phyloP scores from a whole-genome alignment of 139 green algal species.

The Gonium pectorale region DNA sequence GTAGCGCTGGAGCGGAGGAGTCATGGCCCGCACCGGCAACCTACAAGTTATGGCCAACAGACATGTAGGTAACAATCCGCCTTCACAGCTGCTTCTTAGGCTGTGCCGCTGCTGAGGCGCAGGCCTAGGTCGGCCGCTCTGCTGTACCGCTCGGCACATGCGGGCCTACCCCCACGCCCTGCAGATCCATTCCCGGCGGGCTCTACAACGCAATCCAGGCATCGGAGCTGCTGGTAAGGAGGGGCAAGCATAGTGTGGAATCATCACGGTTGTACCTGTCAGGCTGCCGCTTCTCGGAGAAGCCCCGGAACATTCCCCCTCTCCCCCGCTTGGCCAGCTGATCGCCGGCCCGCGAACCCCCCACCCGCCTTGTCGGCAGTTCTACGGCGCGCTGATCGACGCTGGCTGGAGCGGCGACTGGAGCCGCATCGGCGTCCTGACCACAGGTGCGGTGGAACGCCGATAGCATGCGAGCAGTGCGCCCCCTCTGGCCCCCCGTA shows the following conservation, averaged over 20 bases:
- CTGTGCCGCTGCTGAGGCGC: too few relatives aligned
- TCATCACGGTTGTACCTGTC: too few relatives aligned
- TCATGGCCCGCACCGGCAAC: not conserved
- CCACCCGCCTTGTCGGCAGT: not conserved
- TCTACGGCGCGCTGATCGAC: conserved; percentile 40
- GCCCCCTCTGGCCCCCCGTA: too few relatives aligned
- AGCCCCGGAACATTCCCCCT: not conserved
- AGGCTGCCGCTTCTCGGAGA: not conserved
- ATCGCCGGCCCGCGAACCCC: not conserved
- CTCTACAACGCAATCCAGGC: not conserved
- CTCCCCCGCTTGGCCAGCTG: not conserved
- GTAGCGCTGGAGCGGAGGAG: not conserved
- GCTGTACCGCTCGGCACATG: too few relatives aligned
- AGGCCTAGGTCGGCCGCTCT: too few relatives aligned
- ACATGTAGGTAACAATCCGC: conserved; percentile 5
- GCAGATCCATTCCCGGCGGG: conserved; percentile 16
- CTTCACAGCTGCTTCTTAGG: too few relatives aligned
- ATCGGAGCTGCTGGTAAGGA: not conserved
- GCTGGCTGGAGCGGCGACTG: conserved; percentile 62
- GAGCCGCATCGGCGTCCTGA: conserved; percentile 62
- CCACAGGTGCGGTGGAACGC: conserved; percentile 33
- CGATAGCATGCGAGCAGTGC: too few relatives aligned
- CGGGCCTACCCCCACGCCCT: not conserved
- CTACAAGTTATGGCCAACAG: conserved; percentile 23
- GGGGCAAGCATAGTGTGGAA: too few relatives aligned